phyloP scores from a whole-genome alignment of 1,284 basidiomycete species.

The Papiliotrema laurentii region DNA sequence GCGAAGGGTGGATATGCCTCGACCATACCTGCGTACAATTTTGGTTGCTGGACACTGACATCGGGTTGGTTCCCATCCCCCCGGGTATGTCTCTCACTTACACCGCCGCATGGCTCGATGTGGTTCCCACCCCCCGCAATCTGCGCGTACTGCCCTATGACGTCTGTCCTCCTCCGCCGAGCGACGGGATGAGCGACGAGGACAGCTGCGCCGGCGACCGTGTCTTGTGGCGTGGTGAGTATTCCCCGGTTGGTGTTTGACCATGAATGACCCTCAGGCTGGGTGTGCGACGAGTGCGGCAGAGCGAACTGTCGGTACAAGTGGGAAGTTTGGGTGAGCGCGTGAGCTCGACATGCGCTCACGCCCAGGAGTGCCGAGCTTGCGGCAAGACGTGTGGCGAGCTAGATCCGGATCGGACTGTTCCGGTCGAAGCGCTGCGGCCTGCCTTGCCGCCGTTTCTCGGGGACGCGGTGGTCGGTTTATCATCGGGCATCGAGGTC shows the following conservation, averaged over 20 bases:
- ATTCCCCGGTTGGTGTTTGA: no score
- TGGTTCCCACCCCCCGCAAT: constrained; percentile 7
- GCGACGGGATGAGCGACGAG: background rate
- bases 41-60: constrained; percentile 28
- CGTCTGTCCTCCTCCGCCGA: constrained; percentile 22
- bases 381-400: constrained; percentile 13
- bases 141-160: constrained; percentile 17
- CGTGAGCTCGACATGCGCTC: background rate
- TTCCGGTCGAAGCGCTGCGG: background rate
- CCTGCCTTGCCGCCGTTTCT: constrained; percentile 6
- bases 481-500: background rate
- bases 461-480: constrained; percentile 7
- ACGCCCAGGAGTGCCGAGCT: constrained; percentile 19
- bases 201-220: constrained; percentile 12
- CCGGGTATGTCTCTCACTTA: constrained; percentile 27
- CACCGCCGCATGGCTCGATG: constrained; percentile 16
- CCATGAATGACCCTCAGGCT: no score
- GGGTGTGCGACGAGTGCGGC: constrained; percentile 36
- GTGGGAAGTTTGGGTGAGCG: constrained; percentile 38
- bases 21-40: constrained; percentile 23
- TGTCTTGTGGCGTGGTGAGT: constrained; percentile 28
- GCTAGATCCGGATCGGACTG: constrained; percentile 5
- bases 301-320: constrained; percentile 41
- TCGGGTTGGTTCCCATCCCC: constrained; percentile 26
- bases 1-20: constrained; percentile 37